Conservation (phyloP, 2,329 filamentous ascomycete genomes). For the Arthrobotrys entomopaga region DNA sequence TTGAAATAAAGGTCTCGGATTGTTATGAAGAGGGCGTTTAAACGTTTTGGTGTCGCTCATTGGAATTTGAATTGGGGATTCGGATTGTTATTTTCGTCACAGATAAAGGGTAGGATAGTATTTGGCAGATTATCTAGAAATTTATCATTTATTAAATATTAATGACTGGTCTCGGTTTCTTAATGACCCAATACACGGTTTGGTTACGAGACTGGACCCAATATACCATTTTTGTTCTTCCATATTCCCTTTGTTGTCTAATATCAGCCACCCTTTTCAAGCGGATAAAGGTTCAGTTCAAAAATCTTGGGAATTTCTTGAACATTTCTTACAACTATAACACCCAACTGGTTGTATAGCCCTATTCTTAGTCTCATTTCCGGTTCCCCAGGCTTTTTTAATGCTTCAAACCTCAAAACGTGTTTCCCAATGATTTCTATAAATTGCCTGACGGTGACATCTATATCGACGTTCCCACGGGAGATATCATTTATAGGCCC, state of each 20-base stretch:
- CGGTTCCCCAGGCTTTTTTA: slow-evolving; percentile 3
- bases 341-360: slow-evolving; percentile 32
- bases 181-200: too few species aligned
- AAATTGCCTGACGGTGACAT: slow-evolving; percentile 38
- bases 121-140: too few species aligned
- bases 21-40: too few species aligned
- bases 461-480: slow-evolving; percentile 24
- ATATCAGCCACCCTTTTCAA: neutral
- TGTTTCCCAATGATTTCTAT: slow-evolving; percentile 24
- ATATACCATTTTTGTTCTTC: neutral
- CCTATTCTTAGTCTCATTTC: slow-evolving; percentile 33
- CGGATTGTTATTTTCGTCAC: too few species aligned
- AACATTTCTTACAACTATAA: slow-evolving; percentile 36
- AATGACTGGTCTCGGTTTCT: too few species aligned
- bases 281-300: slow-evolving; percentile 3
- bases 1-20: slow-evolving; percentile 57
- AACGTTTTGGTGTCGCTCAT: too few species aligned
- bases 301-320: slow-evolving; percentile 7
- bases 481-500: slow-evolving; percentile 10
- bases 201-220: neutral
- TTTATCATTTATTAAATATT: too few species aligned
- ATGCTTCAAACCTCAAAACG: slow-evolving; percentile 15
- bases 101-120: too few species aligned
- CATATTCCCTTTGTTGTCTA: neutral
- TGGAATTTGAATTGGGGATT: too few species aligned